phyloP scores from a whole-genome alignment of 768 basidiomycete species.

The Mycena alexandri region DNA sequence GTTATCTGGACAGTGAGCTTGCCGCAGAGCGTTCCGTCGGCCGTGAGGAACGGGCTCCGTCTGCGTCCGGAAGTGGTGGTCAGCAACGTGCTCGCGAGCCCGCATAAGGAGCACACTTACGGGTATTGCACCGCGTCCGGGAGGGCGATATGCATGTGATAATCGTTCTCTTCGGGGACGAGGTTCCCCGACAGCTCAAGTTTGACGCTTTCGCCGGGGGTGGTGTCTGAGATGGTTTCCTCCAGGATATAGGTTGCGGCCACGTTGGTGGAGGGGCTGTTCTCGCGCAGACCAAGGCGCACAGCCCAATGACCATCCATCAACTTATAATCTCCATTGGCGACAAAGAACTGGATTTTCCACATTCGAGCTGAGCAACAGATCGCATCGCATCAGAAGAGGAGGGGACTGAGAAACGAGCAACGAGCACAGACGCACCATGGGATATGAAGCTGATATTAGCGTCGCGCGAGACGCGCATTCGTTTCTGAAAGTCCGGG shows the following conservation, averaged over 20 bases:
- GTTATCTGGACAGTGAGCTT: conserved; percentile 32
- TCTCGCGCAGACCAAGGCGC: conserved; percentile 23
- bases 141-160: conserved; percentile 19
- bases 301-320: conserved; percentile 32
- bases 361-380: conserved; percentile 51
- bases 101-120: conserved; percentile 22
- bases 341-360: conserved; percentile 47
- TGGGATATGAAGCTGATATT: conserved; percentile 62
- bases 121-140: conserved; percentile 35
- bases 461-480: conserved; percentile 57
- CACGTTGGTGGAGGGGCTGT: conserved; percentile 16
- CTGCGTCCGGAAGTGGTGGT: conserved; percentile 5
- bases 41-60: conserved; percentile 33
- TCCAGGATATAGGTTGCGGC: conserved; percentile 18
- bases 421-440: conserved; percentile 46
- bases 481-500: conserved; percentile 62
- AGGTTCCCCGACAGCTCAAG: conserved; percentile 28
- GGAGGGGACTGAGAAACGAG: not conserved
- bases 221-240: not conserved
- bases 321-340: not conserved
- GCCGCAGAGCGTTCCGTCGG: conserved; percentile 30
- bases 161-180: not conserved
- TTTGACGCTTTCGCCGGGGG: conserved; percentile 4
- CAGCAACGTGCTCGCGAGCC: not conserved
- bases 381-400: not conserved